Evolutionary conservation across 2,329 filamentous ascomycete genomes (phyloP).

Genomic region (Mycosphaerella sp.): DNA sequence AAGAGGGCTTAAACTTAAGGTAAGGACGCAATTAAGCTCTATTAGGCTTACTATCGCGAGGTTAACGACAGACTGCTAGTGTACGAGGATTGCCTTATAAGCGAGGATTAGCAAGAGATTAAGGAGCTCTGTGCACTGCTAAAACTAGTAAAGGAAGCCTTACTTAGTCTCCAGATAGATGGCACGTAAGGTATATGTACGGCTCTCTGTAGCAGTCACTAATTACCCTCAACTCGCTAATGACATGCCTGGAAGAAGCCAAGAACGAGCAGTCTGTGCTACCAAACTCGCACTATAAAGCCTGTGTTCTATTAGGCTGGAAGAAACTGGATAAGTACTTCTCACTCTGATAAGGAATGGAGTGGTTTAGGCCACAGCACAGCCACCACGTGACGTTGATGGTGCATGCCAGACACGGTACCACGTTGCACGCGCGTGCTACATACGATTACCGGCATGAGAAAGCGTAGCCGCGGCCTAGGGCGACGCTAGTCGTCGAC

Average conservation of each 20-base stretch:
- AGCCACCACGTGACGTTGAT: too few relatives aligned
- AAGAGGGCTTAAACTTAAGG: background rate
- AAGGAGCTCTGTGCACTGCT: background rate
- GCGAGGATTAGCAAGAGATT: background rate
- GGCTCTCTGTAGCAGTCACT: background rate
- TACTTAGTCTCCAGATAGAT: background rate
- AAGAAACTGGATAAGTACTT: background rate
- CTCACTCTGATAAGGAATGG: too few relatives aligned
- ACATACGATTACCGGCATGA: too few relatives aligned
- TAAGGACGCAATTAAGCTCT: background rate
- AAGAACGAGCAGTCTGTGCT: background rate
- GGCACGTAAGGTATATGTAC: background rate
- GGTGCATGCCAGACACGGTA: too few relatives aligned
- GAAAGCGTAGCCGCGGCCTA: too few relatives aligned
- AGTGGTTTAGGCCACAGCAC: too few relatives aligned
- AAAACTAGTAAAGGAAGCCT: background rate
- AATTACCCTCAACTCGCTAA: background rate
- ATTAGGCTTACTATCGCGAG: background rate
- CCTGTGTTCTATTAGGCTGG: background rate
- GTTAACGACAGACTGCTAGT: background rate
- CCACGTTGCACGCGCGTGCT: too few relatives aligned
- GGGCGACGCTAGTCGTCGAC: too few relatives aligned
- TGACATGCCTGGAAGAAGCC: background rate
- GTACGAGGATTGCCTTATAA: background rate
- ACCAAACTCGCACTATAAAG: background rate